phyloP scores from a whole-genome alignment of 2,329 filamentous ascomycete species.

The Pestalotiopsis sp. region DNA sequence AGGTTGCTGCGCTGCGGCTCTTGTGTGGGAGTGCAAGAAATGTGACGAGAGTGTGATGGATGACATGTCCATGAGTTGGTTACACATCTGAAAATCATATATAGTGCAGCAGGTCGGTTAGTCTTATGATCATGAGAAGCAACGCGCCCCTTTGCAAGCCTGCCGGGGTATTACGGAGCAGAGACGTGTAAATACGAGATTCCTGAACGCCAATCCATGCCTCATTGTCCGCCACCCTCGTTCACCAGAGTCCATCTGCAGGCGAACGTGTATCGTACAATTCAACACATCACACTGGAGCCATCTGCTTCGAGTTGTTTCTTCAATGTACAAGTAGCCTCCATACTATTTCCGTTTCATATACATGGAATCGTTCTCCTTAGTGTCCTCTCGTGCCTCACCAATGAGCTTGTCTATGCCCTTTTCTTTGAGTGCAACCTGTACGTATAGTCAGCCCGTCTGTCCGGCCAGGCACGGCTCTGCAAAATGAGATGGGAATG shows the following conservation, averaged over 20 bases:
- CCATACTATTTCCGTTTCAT: conserved; percentile 49
- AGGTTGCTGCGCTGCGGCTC: neutral
- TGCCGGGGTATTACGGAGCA: conserved; percentile 6
- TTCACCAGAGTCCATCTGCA: neutral
- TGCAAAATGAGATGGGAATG: conserved; percentile 26
- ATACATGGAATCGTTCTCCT: conserved; percentile 79
- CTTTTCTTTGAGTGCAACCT: conserved; percentile 85
- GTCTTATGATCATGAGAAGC: conserved; percentile 6
- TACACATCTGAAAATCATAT: neutral
- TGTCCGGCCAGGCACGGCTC: no score
- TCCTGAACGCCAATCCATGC: conserved; percentile 14
- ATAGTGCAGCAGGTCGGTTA: neutral
- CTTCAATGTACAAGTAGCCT: neutral
- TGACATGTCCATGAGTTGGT: neutral
- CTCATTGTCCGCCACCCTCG: neutral
- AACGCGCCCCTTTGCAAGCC: conserved; percentile 7
- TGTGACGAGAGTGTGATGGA: neutral
- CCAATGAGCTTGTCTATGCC: conserved; percentile 93
- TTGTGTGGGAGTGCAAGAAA: neutral
- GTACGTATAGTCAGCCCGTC: neutral
- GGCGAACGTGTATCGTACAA: neutral
- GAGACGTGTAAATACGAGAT: conserved; percentile 14
- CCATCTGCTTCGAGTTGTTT: no score
- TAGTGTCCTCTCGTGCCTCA: conserved; percentile 86
- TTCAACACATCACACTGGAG: neutral